Evolutionary conservation across 2,329 filamentous ascomycete species (phyloP).

Genomic region (Fusarium hainanense): DNA sequence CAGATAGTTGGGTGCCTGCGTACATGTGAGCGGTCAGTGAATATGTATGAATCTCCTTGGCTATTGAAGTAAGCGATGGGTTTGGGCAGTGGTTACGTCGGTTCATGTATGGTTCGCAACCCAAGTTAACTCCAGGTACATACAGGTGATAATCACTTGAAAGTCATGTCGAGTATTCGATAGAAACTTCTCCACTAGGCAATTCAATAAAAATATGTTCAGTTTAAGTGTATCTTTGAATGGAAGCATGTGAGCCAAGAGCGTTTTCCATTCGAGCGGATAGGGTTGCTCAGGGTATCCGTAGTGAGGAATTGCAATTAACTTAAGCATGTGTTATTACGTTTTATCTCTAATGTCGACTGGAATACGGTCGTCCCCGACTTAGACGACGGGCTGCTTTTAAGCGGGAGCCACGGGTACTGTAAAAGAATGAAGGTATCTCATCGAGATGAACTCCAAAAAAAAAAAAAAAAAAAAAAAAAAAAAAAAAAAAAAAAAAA

Average conservation of each 20-base stretch:
- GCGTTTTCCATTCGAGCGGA: background rate
- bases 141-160: background rate
- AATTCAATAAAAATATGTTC: background rate
- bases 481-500: too few relatives aligned
- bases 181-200: background rate
- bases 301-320: background rate
- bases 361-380: background rate
- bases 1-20: background rate
- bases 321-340: background rate
- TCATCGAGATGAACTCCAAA: background rate
- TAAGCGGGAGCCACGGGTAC: background rate
- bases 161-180: background rate
- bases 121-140: background rate
- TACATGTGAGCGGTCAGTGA: background rate
- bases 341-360: background rate
- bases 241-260: background rate
- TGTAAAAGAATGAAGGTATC: background rate
- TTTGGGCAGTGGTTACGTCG: background rate
- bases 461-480: too few relatives aligned
- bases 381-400: background rate
- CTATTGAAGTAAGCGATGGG: background rate
- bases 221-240: background rate
- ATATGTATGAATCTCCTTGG: background rate
- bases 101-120: background rate
- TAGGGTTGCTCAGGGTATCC: background rate